Conservation (phyloP, 2,329 filamentous ascomycete species). For the Fusarium siculi region DNA sequence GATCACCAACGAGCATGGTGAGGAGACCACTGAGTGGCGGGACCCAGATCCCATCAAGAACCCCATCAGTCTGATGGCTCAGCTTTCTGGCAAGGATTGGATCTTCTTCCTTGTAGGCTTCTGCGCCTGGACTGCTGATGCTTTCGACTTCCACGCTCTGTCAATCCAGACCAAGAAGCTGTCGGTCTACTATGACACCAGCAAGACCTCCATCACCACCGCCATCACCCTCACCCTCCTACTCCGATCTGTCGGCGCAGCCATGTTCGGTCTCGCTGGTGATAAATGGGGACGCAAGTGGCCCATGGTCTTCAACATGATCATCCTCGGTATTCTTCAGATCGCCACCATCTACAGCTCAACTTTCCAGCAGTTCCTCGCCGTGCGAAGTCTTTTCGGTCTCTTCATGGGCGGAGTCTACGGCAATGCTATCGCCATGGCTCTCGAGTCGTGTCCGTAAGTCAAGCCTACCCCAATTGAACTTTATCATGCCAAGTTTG, state of each 20-base stretch:
- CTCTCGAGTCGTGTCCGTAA: conserved; percentile 76
- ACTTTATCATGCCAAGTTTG: not conserved
- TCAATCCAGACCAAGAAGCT: conserved; percentile 82
- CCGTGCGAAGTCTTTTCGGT: conserved; percentile 77
- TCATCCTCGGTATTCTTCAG: conserved; percentile 73
- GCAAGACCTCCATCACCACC: conserved; percentile 75
- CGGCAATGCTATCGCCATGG: conserved; percentile 82
- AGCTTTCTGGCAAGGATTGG: conserved; percentile 75
- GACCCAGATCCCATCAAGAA: conserved; percentile 73
- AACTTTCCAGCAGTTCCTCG: conserved; percentile 80
- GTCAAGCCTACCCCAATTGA: conserved; percentile 41
- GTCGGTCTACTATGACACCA: conserved; percentile 59
- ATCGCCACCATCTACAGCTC: conserved; percentile 80
- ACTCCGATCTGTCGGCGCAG: conserved; percentile 78
- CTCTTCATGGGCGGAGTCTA: conserved; percentile 86
- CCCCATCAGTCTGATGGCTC: conserved; percentile 73
- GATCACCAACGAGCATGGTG: conserved; percentile 71
- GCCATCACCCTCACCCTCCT: conserved; percentile 81
- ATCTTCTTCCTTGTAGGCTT: conserved; percentile 81
- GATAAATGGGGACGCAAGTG: conserved; percentile 86
- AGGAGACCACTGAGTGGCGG: conserved; percentile 75
- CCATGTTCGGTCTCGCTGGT: conserved; percentile 78
- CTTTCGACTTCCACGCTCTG: conserved; percentile 85
- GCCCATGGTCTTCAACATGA: conserved; percentile 85
- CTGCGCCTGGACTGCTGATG: conserved; percentile 81